Base-by-base conservation (phyloP, 768 basidiomycete genomes). In the Phlebiopsis gigantea region DNA sequence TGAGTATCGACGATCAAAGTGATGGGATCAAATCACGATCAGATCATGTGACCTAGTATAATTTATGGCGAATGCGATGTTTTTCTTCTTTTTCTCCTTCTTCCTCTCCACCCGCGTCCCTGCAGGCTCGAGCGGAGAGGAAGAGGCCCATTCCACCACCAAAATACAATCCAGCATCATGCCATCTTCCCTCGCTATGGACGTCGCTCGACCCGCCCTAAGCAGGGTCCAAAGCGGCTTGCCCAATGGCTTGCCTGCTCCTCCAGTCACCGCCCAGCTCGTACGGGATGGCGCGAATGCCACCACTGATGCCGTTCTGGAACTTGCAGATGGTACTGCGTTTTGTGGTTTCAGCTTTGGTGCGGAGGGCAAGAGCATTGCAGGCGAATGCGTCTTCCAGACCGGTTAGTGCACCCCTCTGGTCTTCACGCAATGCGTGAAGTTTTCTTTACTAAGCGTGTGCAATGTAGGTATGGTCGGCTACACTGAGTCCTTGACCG, bases 301-400 rank as follows among this genome's bases (percentile, higher is more conserved):
- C 28, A 55, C 56, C 46, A 51, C 68, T 55, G 87, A 91, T 52
- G 86, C 84, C 0, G 84, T 98, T 46, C 77, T 99, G 57, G 93
- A 98, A 73, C 79, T 99, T 59, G 80, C 80, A 47, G 96, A 98
- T 72, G 96, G 95, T 2, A 83, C 91, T 54, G 87, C 89, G 1
- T 91, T 84, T 66, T 78, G 88, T 56, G 97, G 97, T 31, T 85
- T 90, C 69, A 93, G 89, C 67, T 98, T 99, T 68, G 97, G 97
- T 66, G 93, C 93, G 4, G 81, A 92, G 64, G 83, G 80, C 46
- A 95, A 93, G 73, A 94, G 91, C 67, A 79, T 96, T 29, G 81
- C 96, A 17, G 97, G 97, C 65, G 97, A 99, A 82, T 98, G 97
- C 72, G 97, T 99, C 67, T 99, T 99, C 76, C 96, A 98, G 77